Conservation (phyloP, 805 yeast genomes). For the Pichia occidentalis region DNA sequence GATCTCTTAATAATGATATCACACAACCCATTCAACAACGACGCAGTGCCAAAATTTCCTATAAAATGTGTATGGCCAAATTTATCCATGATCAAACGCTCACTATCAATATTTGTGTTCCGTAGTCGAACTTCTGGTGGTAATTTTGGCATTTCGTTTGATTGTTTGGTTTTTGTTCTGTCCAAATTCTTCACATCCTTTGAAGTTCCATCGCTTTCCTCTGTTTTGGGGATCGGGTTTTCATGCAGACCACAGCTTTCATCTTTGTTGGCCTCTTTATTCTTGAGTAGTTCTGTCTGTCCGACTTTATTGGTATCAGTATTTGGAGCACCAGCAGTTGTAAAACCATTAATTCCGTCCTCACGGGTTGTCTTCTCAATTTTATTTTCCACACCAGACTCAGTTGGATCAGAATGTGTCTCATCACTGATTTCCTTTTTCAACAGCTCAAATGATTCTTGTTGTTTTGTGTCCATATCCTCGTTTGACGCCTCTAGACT, state of each 20-base stretch:
- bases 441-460: slow-evolving; percentile 7
- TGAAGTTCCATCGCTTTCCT: not conserved
- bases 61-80: slow-evolving; percentile 43
- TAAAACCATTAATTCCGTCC: too few species aligned
- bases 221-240: too few species aligned
- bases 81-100: slow-evolving; percentile 36
- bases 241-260: too few species aligned
- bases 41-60: slow-evolving; percentile 41
- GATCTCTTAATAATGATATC: slow-evolving; percentile 37
- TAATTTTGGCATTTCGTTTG: slow-evolving; percentile 11
- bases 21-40: slow-evolving; percentile 37
- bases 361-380: not conserved
- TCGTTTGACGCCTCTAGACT: slow-evolving; percentile 17
- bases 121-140: slow-evolving; percentile 21
- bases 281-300: too few species aligned
- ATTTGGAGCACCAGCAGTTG: too few species aligned
- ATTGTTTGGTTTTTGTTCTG: not conserved
- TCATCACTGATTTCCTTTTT: not conserved
- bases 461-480: slow-evolving; percentile 4
- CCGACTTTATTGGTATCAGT: too few species aligned
- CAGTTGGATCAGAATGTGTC: not conserved
- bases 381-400: not conserved
- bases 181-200: not conserved
- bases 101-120: slow-evolving; percentile 23
- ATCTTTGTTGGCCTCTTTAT: too few species aligned